Base-by-base conservation (phyloP, 495 filamentous ascomycete species). In the Daldinia childiae region DNA sequence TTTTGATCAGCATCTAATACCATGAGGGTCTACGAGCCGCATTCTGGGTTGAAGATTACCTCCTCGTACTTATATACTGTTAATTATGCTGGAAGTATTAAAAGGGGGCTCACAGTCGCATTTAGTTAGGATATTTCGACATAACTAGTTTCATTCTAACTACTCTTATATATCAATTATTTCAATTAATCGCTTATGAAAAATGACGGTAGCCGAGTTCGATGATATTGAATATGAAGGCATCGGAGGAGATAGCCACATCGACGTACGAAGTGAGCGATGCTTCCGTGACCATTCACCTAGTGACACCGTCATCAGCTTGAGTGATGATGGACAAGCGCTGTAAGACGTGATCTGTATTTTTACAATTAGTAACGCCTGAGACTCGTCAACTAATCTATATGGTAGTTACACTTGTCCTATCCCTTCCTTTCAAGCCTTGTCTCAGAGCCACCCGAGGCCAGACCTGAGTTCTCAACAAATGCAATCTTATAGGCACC, bases 251-350 rank as follows among this genome's bases (percentile, higher is more conserved):
- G 62, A 51, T 15, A 38, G 50, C 14, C 29, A 65, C 4, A 61
- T 72, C 32, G 12, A 8, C n/a, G 60, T 72, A 38, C 43, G 56
- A 63, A 69, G 65, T 24, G 70, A 69, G 26, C 65, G 61, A 4
- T 72, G 64, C 17, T 69, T 73, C 58, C 65, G 66, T 36, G 70
- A 73, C 12, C 64, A 65, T 62, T 69, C 70, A 11, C 65, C 65
- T 2, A 30, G 56, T 32, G 65, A 59, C 17, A 73, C 61, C 0
- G n/a, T 58, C 12, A 52, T 73, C 30, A 69, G 66, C 21, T 32
- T 73, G n/a, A 51, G 50, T 14, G 62, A 69, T 27, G 50, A 58
- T 26, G 70, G 60, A 38, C 61, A 73, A 54, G 39, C 24, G 30
- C 29, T 65, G 70, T 73, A 48, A 73, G 70, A 62, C 34, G n/a